Percentiles rank a stretch among this genome's conserved stretches.
These are phyloP conservation scores for Striga asiatica DNA, from an alignment of 257 asterid species.

Conservation along the genomic window DNA sequence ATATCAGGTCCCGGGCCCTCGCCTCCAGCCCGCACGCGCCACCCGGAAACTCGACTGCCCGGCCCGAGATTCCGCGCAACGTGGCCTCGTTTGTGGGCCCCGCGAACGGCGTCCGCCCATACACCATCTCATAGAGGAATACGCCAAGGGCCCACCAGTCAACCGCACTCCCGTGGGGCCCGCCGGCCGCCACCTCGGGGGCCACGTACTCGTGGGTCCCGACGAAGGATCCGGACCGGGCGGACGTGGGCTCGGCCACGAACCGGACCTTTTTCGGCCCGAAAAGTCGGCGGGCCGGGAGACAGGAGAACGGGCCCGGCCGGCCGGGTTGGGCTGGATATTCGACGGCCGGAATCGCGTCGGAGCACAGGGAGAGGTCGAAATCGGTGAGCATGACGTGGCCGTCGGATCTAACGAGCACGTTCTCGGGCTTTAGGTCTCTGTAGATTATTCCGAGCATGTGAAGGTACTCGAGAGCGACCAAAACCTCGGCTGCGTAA, in stretches of 20 bases:
- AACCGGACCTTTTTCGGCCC: slow-evolving; percentile 60
- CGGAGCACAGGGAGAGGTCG: slow-evolving; percentile 75
- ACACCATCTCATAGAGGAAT: slow-evolving; percentile 75
- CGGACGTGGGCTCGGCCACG: slow-evolving; percentile 81
- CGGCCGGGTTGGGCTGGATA: no score
- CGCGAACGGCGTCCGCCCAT: slow-evolving; percentile 71
- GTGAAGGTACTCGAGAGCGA: slow-evolving; percentile 77
- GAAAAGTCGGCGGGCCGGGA: slow-evolving; percentile 42
- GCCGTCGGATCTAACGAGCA: slow-evolving; percentile 78
- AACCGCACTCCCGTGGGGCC: slow-evolving; percentile 79
- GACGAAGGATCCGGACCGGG: slow-evolving; percentile 72
- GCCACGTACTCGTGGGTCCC: slow-evolving; percentile 97
- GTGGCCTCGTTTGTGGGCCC: slow-evolving; percentile 50
- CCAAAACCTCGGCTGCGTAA: slow-evolving; percentile 82
- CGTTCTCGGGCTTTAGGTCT: slow-evolving; percentile 84
- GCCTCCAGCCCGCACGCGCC: slow-evolving; percentile 45
- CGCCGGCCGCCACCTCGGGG: slow-evolving; percentile 78
- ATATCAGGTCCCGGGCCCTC: slow-evolving; percentile 57
- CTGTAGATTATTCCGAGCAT: slow-evolving; percentile 86
- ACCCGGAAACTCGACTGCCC: slow-evolving; percentile 40
- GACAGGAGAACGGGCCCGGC: slow-evolving; percentile 52
- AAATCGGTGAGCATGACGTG: slow-evolving; percentile 87
- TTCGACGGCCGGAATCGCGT: slow-evolving; percentile 68
- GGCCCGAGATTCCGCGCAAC: slow-evolving; percentile 44
- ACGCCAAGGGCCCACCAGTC: slow-evolving; percentile 93